A percentile compares a stretch with the other conserved stretches of the same genome.
Conservation (phyloP, 2,329 filamentous ascomycete genomes). For the Penicillium freii region DNA sequence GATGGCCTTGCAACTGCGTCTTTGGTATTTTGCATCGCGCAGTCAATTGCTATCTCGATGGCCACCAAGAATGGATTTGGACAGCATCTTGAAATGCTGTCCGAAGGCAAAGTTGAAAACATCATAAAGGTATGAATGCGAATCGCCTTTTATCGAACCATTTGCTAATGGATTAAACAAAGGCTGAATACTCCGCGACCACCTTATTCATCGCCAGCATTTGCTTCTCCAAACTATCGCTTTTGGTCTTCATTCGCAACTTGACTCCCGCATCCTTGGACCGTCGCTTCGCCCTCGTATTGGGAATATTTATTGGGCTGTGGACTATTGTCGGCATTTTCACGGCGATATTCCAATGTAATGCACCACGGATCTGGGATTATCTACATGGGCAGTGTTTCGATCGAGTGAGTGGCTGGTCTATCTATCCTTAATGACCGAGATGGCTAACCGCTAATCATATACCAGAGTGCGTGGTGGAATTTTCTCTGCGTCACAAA, state of each 20-base stretch:
- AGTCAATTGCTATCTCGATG: constrained; percentile 25
- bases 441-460: neutral
- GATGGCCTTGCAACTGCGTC: constrained; percentile 24
- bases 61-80: constrained; percentile 26
- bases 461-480: constrained; percentile 23
- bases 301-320: constrained; percentile 13
- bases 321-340: constrained; percentile 21
- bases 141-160: neutral
- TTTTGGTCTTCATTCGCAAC: constrained; percentile 25
- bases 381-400: constrained; percentile 23
- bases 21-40: constrained; percentile 19
- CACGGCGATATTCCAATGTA: constrained; percentile 22
- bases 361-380: constrained; percentile 20
- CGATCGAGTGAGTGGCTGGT: constrained; percentile 15
- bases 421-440: neutral
- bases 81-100: constrained; percentile 16
- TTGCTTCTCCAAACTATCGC: constrained; percentile 26
- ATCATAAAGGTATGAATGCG: constrained; percentile 23
- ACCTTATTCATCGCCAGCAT: constrained; percentile 25
- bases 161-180: neutral
- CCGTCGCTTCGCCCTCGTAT: constrained; percentile 14
- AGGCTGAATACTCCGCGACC: constrained; percentile 26
- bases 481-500: constrained; percentile 27
- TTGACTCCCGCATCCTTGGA: constrained; percentile 22
- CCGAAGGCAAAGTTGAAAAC: neutral